phyloP scores from a whole-genome alignment of 2,329 filamentous ascomycete genomes.

The Talaromyces sp. region DNA sequence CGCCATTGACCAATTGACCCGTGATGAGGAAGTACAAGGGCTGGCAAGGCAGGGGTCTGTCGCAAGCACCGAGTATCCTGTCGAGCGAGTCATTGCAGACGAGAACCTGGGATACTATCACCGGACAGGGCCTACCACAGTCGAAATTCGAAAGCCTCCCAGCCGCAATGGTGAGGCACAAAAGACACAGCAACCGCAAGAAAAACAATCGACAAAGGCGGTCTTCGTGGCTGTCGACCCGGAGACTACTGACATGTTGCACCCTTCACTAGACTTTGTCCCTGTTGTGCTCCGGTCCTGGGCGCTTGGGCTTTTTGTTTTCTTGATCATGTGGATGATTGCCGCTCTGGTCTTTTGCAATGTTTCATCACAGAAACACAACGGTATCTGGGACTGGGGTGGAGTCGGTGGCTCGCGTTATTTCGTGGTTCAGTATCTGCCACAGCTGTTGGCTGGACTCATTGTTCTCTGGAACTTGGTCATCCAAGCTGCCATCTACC shows the following conservation, averaged over 20 bases:
- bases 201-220: slow-evolving; percentile 28
- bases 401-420: slow-evolving; percentile 68
- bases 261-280: slow-evolving; percentile 60
- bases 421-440: slow-evolving; percentile 81
- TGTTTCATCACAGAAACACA: slow-evolving; percentile 57
- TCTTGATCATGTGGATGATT: slow-evolving; percentile 64
- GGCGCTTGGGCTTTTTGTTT: slow-evolving; percentile 57
- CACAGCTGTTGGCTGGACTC: slow-evolving; percentile 67
- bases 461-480: slow-evolving; percentile 74
- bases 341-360: slow-evolving; percentile 68
- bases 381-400: slow-evolving; percentile 64
- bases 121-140: slow-evolving; percentile 25
- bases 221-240: slow-evolving; percentile 45
- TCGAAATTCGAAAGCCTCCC: slow-evolving; percentile 23
- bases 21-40: slow-evolving; percentile 60
- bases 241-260: slow-evolving; percentile 37
- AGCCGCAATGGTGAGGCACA: slow-evolving; percentile 25
- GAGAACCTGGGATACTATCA: slow-evolving; percentile 41
- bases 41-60: slow-evolving; percentile 48
- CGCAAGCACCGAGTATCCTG: slow-evolving; percentile 42
- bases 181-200: slow-evolving; percentile 18
- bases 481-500: slow-evolving; percentile 67
- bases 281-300: slow-evolving; percentile 65
- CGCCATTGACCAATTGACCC: slow-evolving; percentile 80
- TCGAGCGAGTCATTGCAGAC: slow-evolving; percentile 47